Percentiles rank a stretch among this genome's conserved stretches.
Evolutionary conservation across 2,329 filamentous ascomycete species (phyloP).

Genomic region (Nemania sp.): DNA sequence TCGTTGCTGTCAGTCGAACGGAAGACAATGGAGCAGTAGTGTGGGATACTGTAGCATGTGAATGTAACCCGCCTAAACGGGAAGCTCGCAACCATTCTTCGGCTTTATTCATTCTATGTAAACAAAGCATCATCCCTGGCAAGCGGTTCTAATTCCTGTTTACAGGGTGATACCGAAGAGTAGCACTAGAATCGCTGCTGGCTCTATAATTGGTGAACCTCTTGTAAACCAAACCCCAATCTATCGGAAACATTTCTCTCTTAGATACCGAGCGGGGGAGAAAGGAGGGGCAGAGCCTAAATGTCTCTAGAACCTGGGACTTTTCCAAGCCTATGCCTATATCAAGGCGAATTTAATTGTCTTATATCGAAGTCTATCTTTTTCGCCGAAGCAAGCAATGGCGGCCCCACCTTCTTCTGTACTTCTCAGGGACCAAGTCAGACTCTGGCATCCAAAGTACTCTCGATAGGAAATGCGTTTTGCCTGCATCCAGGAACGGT

Average conservation of each 20-base stretch:
- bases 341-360: not conserved
- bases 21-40: no score
- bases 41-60: not conserved
- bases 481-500: conserved; percentile 77
- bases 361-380: conserved; percentile 26
- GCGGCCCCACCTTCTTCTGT: conserved; percentile 78
- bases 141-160: no score
- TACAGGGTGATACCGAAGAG: not conserved
- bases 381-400: conserved; percentile 80
- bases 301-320: not conserved
- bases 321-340: conserved; percentile 1
- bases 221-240: not conserved
- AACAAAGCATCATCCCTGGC: not conserved
- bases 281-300: not conserved
- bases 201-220: not conserved
- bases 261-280: not conserved
- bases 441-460: conserved; percentile 81
- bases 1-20: conserved; percentile 3
- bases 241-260: not conserved
- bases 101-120: conserved; percentile 9
- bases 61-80: conserved; percentile 9
- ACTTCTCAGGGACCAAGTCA: conserved; percentile 67
- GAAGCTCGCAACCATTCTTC: conserved; percentile 10
- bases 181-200: not conserved
- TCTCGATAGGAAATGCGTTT: conserved; percentile 73